Percentiles rank a stretch among this genome's conserved stretches.
Evolutionary conservation across 495 filamentous ascomycete species (phyloP).

Genomic region (Glutinoglossum americanum): DNA sequence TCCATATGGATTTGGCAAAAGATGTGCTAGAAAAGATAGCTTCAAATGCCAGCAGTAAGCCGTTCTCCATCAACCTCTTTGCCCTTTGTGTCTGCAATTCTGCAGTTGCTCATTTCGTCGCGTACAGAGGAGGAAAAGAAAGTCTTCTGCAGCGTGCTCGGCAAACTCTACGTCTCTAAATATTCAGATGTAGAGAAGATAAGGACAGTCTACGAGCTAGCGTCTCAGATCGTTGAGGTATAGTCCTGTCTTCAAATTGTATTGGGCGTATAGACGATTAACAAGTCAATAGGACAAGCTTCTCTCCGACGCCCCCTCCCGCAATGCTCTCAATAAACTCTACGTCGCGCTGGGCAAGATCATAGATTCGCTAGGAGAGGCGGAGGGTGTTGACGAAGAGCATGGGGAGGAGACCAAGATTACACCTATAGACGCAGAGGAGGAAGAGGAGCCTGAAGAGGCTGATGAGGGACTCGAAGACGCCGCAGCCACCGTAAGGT

Average conservation of each 20-base stretch:
- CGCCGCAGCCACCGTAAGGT: background rate
- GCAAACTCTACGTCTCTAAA: slow-evolving; percentile 61
- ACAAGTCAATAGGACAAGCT: slow-evolving; percentile 24
- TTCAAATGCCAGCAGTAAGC: slow-evolving; percentile 31
- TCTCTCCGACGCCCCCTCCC: slow-evolving; percentile 43
- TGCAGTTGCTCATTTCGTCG: slow-evolving; percentile 15
- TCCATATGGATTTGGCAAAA: slow-evolving; percentile 44
- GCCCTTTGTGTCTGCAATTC: too few species aligned
- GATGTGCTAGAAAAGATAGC: slow-evolving; percentile 37
- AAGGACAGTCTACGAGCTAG: slow-evolving; percentile 27
- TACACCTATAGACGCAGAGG: background rate
- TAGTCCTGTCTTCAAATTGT: background rate
- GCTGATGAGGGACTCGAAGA: background rate
- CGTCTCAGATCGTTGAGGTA: slow-evolving; percentile 42
- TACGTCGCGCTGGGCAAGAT: slow-evolving; percentile 44
- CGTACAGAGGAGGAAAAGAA: slow-evolving; percentile 65
- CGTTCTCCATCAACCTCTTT: background rate
- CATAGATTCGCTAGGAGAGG: slow-evolving; percentile 19
- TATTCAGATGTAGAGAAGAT: slow-evolving; percentile 27
- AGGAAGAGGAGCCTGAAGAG: background rate
- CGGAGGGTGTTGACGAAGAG: slow-evolving; percentile 25
- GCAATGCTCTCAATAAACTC: slow-evolving; percentile 61
- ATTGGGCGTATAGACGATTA: background rate
- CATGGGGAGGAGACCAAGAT: slow-evolving; percentile 20
- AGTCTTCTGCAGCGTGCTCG: slow-evolving; percentile 49